Evolutionary conservation across 306 rosid genomes (phyloP).

Genomic region (Gleditsia sinensis): DNA sequence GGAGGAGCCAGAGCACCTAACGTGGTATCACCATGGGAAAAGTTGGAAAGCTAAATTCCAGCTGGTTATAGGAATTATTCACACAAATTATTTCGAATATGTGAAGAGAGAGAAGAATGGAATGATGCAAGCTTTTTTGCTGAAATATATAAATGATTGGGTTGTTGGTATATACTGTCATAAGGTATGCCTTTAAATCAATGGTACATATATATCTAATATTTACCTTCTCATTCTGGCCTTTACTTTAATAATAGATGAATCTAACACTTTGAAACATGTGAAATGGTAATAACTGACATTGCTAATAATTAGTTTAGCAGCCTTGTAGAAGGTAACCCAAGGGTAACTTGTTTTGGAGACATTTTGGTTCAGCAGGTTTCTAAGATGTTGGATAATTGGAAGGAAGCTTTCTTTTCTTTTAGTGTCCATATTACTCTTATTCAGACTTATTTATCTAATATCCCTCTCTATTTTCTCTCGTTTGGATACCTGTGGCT

Average conservation of each 20-base stretch:
- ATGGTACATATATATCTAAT: background rate
- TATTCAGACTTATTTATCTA: background rate
- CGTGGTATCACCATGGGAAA: constrained; percentile 98
- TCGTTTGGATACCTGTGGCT: background rate
- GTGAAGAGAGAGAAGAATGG: constrained; percentile 98
- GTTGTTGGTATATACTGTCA: constrained; percentile 91
- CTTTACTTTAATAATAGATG: constrained; percentile 11
- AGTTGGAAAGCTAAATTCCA: constrained; percentile 91
- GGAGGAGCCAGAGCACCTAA: constrained; percentile 97
- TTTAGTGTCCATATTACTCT: background rate
- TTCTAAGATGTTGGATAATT: background rate
- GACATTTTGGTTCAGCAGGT: background rate
- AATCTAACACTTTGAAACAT: constrained; percentile 11
- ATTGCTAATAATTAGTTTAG: constrained; percentile 11
- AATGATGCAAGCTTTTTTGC: constrained; percentile 62
- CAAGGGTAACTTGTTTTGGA: background rate
- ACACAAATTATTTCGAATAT: constrained; percentile 94
- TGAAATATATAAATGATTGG: constrained; percentile 77
- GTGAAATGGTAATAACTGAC: background rate
- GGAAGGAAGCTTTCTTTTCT: background rate
- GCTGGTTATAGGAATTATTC: constrained; percentile 82
- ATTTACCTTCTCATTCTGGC: constrained; percentile 2
- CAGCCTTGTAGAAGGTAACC: background rate
- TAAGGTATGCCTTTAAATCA: constrained; percentile 60
- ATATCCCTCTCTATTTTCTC: background rate